Evolutionary conservation across 2,329 filamentous ascomycete species (phyloP).

Genomic region (Paradendryphiella salina): DNA sequence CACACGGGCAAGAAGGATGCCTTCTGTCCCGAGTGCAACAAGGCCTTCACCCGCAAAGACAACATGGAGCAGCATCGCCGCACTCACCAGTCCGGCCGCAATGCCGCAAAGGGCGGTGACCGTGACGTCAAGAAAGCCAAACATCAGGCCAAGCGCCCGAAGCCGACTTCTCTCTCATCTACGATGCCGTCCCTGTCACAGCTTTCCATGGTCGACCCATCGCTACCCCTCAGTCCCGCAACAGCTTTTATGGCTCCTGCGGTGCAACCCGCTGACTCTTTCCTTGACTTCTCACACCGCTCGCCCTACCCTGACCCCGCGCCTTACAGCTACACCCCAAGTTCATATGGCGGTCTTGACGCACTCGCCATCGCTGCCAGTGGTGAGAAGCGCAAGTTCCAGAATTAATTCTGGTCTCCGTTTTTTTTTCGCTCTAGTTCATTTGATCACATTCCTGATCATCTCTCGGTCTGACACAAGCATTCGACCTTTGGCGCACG

Average conservation of each 20-base stretch:
- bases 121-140: constrained; percentile 47
- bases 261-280: constrained; percentile 33
- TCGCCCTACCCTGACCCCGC: constrained; percentile 42
- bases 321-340: constrained; percentile 29
- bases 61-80: constrained; percentile 87
- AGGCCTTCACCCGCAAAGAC: constrained; percentile 79
- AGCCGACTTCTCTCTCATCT: constrained; percentile 38
- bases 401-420: constrained; percentile 17
- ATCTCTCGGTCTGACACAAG: constrained; percentile 1
- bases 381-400: constrained; percentile 45
- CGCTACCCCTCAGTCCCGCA: constrained; percentile 35
- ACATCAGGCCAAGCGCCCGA: constrained; percentile 40
- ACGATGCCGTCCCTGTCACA: constrained; percentile 24
- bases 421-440: constrained; percentile 5
- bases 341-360: constrained; percentile 42
- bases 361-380: constrained; percentile 45
- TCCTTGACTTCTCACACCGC: constrained; percentile 28
- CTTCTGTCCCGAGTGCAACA: constrained; percentile 70
- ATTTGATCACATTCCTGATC: constrained; percentile 3
- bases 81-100: constrained; percentile 65
- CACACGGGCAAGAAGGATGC: constrained; percentile 81
- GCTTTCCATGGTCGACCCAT: constrained; percentile 36
- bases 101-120: constrained; percentile 41
- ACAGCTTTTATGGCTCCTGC: constrained; percentile 35
- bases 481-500: constrained; percentile 5